Evolutionary conservation across 1,284 basidiomycete genomes (phyloP), one percentile per base, ranked within the genome.

Genomic region (Austroboletus niveus): DNA sequence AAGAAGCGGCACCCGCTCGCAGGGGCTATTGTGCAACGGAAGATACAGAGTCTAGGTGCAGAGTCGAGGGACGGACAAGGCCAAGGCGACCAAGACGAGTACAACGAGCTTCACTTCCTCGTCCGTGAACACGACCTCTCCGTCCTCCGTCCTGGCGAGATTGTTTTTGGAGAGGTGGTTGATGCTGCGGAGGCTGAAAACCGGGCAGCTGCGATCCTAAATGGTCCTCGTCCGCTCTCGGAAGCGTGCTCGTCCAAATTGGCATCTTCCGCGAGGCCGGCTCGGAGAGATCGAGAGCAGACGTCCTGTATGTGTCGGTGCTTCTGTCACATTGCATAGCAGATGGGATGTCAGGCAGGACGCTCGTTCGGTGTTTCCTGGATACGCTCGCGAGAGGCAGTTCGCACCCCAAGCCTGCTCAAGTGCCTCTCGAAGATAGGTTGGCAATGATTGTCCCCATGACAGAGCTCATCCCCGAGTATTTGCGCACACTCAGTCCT

Each of bases 361-460:
- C 20, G 20, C 12, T 40, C 17, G 14, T 40, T 8, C 20, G 12
- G 17, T 17, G 17, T 17, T 17, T 17, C 17, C 17, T 17, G 17
- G 17, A 17, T 17, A 17, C 17, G 17, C 39, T 40, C 20, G n/a
- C 39, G 8, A 40, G 39, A 14, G 39, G 39, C 17, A 17, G 17
- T 17, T 17, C 17, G 17, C 17, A 17, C 1, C 17, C 17, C 17
- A 1, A 17, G 17, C 17, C 17, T 17, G 17, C 15, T 30, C 14
- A 17, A 17, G 17, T 17, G 17, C 17, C 17, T 17, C 17, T 17
- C 17, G 17, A 17, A 17, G 17, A 17, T 14, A 70, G 76, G n/a
- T 63, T 85, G 29, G 63, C 69, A 3, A 62, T 79, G 58, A 69
- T 72, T 1, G 50, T 73, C 3, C 56, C 79, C 0, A 66, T 67